These are phyloP conservation scores for Xerocomus potaroensis DNA, from an alignment of 768 basidiomycete genomes.

Conservation along the genomic window DNA sequence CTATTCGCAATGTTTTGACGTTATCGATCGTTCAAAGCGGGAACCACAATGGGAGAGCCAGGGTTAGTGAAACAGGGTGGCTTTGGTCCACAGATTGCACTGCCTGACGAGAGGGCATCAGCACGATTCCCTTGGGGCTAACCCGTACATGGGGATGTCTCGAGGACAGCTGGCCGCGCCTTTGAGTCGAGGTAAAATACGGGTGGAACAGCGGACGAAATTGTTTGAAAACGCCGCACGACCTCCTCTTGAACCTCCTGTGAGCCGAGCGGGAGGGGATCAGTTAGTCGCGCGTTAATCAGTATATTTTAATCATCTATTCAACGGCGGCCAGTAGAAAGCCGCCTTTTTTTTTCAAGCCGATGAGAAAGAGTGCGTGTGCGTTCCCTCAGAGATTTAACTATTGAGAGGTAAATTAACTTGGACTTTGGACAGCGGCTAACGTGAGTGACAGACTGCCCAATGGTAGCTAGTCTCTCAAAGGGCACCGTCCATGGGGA, in stretches of 20 bases:
- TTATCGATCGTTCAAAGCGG: conserved; percentile 16
- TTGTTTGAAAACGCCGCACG: neutral
- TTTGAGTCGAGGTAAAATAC: neutral
- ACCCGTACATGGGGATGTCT: neutral
- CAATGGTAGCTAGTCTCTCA: conserved; percentile 15
- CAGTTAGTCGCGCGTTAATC: conserved; percentile 7
- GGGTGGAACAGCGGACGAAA: neutral
- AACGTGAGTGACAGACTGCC: conserved; percentile 7
- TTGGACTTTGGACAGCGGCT: conserved; percentile 14
- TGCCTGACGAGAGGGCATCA: conserved; percentile 1
- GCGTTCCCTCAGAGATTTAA: conserved; percentile 7
- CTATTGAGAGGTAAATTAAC: conserved; percentile 32
- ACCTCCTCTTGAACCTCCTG: no score
- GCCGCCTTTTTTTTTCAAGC: conserved; percentile 13
- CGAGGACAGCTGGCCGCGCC: neutral
- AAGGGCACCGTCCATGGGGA: conserved; percentile 1
- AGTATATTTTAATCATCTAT: conserved; percentile 17
- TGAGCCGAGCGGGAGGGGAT: conserved; percentile 1
- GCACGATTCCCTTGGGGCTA: neutral
- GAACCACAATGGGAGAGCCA: conserved; percentile 8
- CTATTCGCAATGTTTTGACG: conserved; percentile 13
- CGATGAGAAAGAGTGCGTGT: conserved; percentile 4
- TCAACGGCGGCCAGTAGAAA: conserved; percentile 19
- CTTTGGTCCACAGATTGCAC: neutral
- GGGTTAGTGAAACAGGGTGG: conserved; percentile 10